phyloP scores from a whole-genome alignment of 2,329 filamentous ascomycete genomes.

The Orbilia javanica region DNA sequence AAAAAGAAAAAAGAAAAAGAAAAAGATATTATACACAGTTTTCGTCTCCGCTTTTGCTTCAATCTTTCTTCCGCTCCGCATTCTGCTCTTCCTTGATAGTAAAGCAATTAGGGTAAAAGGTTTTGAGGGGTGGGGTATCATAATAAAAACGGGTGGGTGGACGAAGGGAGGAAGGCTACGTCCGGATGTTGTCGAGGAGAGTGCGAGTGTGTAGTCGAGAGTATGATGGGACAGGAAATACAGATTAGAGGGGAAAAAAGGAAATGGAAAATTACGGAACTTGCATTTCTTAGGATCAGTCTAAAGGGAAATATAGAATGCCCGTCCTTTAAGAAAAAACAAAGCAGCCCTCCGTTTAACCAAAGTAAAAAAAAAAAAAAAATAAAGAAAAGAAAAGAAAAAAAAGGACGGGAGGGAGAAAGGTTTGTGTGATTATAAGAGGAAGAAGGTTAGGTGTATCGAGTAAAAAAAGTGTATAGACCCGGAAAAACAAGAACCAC shows the following conservation, averaged over 20 bases:
- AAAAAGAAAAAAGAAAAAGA: neutral
- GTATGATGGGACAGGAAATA: neutral
- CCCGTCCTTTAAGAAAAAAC: conserved; percentile 44
- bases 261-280: conserved; percentile 45
- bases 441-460: neutral
- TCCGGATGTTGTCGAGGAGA: conserved; percentile 17
- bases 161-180: conserved; percentile 51
- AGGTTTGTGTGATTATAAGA: conserved; percentile 4
- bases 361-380: conserved; percentile 42
- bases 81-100: neutral
- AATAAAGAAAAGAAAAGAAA: too few relatives aligned
- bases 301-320: conserved; percentile 54
- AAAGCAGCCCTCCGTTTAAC: conserved; percentile 15
- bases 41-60: neutral
- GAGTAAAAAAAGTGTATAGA: conserved; percentile 38
- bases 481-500: conserved; percentile 18
- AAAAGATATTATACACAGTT: conserved; percentile 16
- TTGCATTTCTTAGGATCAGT: conserved; percentile 57
- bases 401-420: neutral
- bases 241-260: conserved; percentile 18
- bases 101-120: neutral
- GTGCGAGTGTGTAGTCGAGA: neutral
- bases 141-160: conserved; percentile 11
- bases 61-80: neutral
- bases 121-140: conserved; percentile 28